Base-by-base conservation (phyloP, 2,329 filamentous ascomycete genomes). In the Niveomyces coronatus region DNA sequence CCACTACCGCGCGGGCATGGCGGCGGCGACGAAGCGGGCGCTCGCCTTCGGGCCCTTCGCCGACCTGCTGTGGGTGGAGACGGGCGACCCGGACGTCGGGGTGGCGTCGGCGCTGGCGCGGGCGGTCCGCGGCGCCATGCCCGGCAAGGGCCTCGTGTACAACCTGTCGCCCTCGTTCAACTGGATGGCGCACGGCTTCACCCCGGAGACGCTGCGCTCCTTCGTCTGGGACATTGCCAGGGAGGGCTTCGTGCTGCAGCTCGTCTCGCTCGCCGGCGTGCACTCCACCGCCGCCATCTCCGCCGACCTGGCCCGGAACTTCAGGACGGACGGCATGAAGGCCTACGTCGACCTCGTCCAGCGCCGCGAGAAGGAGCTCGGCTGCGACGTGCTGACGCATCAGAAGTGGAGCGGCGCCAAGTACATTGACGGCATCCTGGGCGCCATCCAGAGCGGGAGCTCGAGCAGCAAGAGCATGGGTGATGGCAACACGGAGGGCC, bases 161-260 rank as follows among this genome's bases (percentile, higher is more conserved):
- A 98, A 98, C 64, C 74, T 98, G 2, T 88, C 82, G 4, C 91
- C 91, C 1, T 94, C 85, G 8, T 98, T 98, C 73, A 96, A 98
- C 70, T 98, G 91, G 91, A 91, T 93, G 77, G 79, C 79, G 9
- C 88, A 96, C 56, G 91, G 89, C 20, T 98, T 96, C 63, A 81
- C 75, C 3, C 78, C 87, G 46, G 79, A 77, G 44, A 81, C 82
- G 5, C 71, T 98, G 39, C 86, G 83, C 64, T 86, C 76, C 5
- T 98, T 98, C 60, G 84, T 98, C 51, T 96, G 89, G 89, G 89
- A 96, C 58, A 77, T 98, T 47, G 91, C 88, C 8, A 78, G 80
- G 56, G 83, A 95, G 51, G 89, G 89, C 43, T 89, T 79, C 55
- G 76, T 77, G 9, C 61, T 82, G 50, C 78, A 82, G 63, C 67